phyloP scores from a whole-genome alignment of 495 filamentous ascomycete genomes.

The Cercophora newfieldiana region DNA sequence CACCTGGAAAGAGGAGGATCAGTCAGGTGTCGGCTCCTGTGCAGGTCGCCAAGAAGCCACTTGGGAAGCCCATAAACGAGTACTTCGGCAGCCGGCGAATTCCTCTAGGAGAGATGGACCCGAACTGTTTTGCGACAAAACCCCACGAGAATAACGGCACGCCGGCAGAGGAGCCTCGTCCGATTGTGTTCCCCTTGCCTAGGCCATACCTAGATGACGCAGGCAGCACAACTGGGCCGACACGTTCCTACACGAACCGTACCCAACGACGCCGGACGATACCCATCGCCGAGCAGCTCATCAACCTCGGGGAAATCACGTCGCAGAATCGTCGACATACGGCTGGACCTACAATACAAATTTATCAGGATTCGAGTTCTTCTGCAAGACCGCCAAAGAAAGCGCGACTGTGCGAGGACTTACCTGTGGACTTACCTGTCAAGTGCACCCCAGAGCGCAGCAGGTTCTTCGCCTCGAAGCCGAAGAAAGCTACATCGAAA shows the following conservation, averaged over 20 bases:
- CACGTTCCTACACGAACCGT: conserved; percentile 30
- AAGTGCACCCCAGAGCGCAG: conserved; percentile 34
- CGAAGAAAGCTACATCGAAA: conserved; percentile 23
- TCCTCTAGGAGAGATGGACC: conserved; percentile 82
- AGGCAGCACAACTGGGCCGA: conserved; percentile 14
- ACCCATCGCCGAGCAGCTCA: conserved; percentile 37
- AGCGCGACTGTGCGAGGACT: conserved; percentile 48
- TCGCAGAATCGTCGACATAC: conserved; percentile 38
- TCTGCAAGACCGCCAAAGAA: conserved; percentile 50
- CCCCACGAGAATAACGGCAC: conserved; percentile 24
- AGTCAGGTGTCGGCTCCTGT: conserved; percentile 34
- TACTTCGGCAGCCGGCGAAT: conserved; percentile 75
- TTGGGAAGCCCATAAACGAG: conserved; percentile 69
- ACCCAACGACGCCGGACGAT: conserved; percentile 42
- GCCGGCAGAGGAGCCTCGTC: conserved; percentile 33
- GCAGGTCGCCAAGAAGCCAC: conserved; percentile 35
- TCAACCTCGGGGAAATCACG: conserved; percentile 23
- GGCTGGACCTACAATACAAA: conserved; percentile 24
- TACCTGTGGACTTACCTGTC: conserved; percentile 9
- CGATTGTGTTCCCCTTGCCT: conserved; percentile 50
- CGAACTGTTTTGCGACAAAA: conserved; percentile 66
- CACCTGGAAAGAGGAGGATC: conserved; percentile 44
- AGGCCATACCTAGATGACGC: conserved; percentile 45
- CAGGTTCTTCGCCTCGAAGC: conserved; percentile 40
- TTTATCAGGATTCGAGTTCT: conserved; percentile 25